Conservation (phyloP, 257 asterid genomes). For the Salvia hispanica region DNA sequence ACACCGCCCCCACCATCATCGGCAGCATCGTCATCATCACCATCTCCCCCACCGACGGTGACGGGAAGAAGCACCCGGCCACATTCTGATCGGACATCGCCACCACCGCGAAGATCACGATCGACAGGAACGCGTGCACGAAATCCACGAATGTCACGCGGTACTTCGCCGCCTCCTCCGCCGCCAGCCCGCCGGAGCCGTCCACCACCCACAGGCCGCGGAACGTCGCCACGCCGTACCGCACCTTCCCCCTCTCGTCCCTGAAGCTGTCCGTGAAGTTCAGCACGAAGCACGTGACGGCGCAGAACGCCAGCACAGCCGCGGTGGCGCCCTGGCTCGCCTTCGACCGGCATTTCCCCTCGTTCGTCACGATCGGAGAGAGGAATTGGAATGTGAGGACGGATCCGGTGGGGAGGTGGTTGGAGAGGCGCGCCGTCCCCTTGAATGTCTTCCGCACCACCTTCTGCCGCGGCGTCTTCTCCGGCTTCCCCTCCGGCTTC, state of each 20-base stretch:
- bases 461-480: slow-evolving; percentile 55
- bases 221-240: slow-evolving; percentile 79
- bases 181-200: slow-evolving; percentile 40
- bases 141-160: slow-evolving; percentile 57
- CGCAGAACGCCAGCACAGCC: slow-evolving; percentile 51
- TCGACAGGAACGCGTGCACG: slow-evolving; percentile 63
- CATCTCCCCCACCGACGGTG: slow-evolving; percentile 56
- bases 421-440: slow-evolving; percentile 73
- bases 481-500: slow-evolving; percentile 37
- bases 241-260: slow-evolving; percentile 71
- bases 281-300: slow-evolving; percentile 51
- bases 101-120: slow-evolving; percentile 62
- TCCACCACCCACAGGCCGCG: slow-evolving; percentile 67
- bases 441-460: slow-evolving; percentile 72
- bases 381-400: slow-evolving; percentile 74
- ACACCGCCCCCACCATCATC: slow-evolving; percentile 60
- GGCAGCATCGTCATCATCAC: slow-evolving; percentile 65
- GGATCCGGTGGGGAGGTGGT: slow-evolving; percentile 92
- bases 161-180: slow-evolving; percentile 46
- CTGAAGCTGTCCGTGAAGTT: slow-evolving; percentile 82
- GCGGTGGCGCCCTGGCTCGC: slow-evolving; percentile 46
- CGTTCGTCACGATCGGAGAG: slow-evolving; percentile 61
- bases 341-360: slow-evolving; percentile 62
- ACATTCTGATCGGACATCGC: slow-evolving; percentile 79
- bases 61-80: slow-evolving; percentile 60